Conservation (phyloP, 2,329 filamentous ascomycete genomes). For the Macrophomina pseudophaseolina region DNA sequence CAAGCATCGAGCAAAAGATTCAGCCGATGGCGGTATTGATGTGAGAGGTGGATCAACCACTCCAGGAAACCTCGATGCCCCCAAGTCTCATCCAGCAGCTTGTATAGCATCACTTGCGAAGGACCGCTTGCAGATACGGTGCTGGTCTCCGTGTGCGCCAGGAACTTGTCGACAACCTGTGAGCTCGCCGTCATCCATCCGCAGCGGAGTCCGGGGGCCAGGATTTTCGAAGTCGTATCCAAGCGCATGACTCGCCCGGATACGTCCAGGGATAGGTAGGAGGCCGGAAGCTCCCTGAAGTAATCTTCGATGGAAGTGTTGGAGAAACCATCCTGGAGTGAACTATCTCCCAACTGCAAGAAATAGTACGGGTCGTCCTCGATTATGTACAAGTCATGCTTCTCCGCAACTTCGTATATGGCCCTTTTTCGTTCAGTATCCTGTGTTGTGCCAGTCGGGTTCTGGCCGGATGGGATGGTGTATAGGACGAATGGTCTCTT, state of each 20-base stretch:
- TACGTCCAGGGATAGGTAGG: slow-evolving; percentile 43
- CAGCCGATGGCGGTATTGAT: slow-evolving; percentile 33
- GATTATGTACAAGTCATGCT: slow-evolving; percentile 37
- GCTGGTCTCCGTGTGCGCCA: slow-evolving; percentile 33
- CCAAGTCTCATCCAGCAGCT: slow-evolving; percentile 40
- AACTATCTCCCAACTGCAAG: slow-evolving; percentile 29
- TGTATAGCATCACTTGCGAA: slow-evolving; percentile 39
- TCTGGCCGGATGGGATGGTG: slow-evolving; percentile 40
- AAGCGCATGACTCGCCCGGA: slow-evolving; percentile 41
- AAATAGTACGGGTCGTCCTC: slow-evolving; percentile 42
- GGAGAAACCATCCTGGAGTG: not conserved
- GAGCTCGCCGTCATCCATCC: slow-evolving; percentile 40
- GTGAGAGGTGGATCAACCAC: slow-evolving; percentile 36
- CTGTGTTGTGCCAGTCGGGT: slow-evolving; percentile 38
- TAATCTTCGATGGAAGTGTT: slow-evolving; percentile 21
- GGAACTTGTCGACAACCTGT: slow-evolving; percentile 37
- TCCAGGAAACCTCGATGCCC: slow-evolving; percentile 38
- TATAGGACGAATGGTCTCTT: slow-evolving; percentile 37
- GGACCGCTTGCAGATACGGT: slow-evolving; percentile 34
- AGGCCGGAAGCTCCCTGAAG: slow-evolving; percentile 30
- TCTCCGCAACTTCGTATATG: slow-evolving; percentile 36
- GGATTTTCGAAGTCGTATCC: slow-evolving; percentile 40
- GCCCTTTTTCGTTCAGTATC: slow-evolving; percentile 31
- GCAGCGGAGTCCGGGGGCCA: slow-evolving; percentile 38
- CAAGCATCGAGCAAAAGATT: slow-evolving; percentile 37